phyloP scores from a whole-genome alignment of 75 land plant species.

The Sequoiadendron giganteum region DNA sequence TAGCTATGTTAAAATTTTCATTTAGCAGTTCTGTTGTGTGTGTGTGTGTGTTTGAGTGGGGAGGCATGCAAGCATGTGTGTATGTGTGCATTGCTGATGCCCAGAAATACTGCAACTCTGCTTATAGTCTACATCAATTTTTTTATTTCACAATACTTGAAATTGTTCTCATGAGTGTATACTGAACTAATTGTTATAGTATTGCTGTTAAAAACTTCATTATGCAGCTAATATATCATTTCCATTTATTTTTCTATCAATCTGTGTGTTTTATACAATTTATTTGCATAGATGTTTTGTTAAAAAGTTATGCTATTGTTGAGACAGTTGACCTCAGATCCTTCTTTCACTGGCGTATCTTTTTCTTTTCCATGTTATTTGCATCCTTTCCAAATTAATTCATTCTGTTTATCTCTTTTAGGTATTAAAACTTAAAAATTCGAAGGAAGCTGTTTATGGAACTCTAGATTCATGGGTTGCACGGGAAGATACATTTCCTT shows the following conservation, averaged over 20 bases:
- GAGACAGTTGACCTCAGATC: neutral
- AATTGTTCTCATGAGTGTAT: neutral
- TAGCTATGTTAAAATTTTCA: neutral
- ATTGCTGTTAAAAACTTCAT: neutral
- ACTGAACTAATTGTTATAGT: neutral
- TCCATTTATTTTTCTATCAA: neutral
- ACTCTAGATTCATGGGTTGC: conserved; percentile 94
- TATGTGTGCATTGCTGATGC: neutral
- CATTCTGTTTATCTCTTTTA: conserved; percentile 9
- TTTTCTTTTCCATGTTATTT: neutral
- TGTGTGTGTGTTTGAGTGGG: too few species aligned
- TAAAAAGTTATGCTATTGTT: neutral
- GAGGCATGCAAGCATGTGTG: too few species aligned
- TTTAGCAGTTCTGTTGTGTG: neutral
- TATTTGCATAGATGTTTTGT: neutral
- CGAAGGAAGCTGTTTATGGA: conserved; percentile 86
- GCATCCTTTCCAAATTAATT: neutral
- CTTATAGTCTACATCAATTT: neutral
- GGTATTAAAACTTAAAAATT: conserved; percentile 56
- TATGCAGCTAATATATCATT: neutral
- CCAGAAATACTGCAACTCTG: neutral
- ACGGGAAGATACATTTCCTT: conserved; percentile 82
- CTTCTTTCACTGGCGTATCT: neutral
- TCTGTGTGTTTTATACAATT: neutral
- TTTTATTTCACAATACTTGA: neutral